Evolutionary conservation across 2,329 filamentous ascomycete genomes (phyloP), one percentile per base, ranked within the genome.

Genomic region (Diaporthe sp.): DNA sequence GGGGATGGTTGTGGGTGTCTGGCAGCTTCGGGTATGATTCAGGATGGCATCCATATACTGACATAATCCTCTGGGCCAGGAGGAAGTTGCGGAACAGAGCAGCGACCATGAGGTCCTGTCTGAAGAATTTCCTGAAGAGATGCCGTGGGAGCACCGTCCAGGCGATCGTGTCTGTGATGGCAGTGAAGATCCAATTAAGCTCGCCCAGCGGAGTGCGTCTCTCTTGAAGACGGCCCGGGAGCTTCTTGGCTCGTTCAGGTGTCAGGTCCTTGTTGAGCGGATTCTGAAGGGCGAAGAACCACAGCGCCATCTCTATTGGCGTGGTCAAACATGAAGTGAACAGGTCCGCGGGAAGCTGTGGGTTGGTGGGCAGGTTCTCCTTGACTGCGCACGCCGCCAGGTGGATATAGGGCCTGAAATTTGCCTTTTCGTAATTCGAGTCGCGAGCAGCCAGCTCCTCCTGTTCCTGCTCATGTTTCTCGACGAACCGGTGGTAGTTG

Each of bases 101-200:
- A 17, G 97, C 97, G n/a, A 99, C 97, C 96, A 99, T 98, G 17
- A 99, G 89, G 83, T 99, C 97, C 83, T 99, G 97, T 57, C 97
- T 89, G 84, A 99, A 99, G 76, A 98, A 94, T 84, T 98, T 98
- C 84, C 98, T 96, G 85, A 99, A 99, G 15, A 98, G 87, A 28
- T 95, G 92, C 61, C 96, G 93, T 4, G 96, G 95, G 5, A 99
- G 87, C 7, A 95, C 97, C 44, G 98, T 98, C 97, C 97, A 99
- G 0, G 97, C 97, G 80, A 99, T 99, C 1, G 96, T 98, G 82
- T 99, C 97, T 0, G 97, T 99, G 78, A 99, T 98, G 73, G 97
- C 97, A 0, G 97, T 99, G 82, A 99, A 98, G 49, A 99, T 99
- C 97, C 97, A 99, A 81, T 99, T 99, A 19, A 99, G 88, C 85